Conservation (phyloP, 352 stramenopile species). For the Phytophthora multivora region DNA sequence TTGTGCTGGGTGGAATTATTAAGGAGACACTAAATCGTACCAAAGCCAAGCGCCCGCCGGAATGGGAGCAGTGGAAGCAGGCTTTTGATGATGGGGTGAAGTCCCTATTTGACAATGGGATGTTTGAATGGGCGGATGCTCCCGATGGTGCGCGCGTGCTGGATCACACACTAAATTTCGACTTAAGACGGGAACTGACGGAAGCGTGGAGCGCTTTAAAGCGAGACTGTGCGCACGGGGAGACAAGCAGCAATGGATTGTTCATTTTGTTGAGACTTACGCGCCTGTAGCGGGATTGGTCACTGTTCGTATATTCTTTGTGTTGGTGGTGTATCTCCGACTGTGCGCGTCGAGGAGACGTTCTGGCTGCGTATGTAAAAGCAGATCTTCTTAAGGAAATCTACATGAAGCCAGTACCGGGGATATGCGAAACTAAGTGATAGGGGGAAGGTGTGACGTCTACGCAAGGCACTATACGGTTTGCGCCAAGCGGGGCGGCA, state of each 20-base stretch:
- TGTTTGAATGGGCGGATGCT: background rate
- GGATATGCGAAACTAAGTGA: background rate
- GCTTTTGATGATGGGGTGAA: no score
- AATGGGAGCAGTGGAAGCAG: no score
- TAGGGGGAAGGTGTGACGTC: background rate
- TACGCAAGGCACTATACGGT: constrained; percentile 5
- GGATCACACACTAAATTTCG: background rate
- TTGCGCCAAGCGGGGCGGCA: no score
- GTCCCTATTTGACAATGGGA: background rate
- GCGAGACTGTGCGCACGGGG: background rate
- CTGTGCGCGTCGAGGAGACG: background rate
- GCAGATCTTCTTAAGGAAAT: background rate
- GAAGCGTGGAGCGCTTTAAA: background rate
- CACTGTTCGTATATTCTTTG: background rate
- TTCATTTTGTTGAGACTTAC: background rate
- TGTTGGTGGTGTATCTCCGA: background rate
- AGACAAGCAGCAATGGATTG: background rate
- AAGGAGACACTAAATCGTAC: background rate
- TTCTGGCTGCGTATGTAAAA: constrained; percentile 4
- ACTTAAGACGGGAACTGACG: background rate
- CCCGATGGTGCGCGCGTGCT: no score
- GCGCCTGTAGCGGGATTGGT: background rate
- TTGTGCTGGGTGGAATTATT: background rate
- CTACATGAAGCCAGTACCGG: background rate
- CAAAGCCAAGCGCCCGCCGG: background rate